Evolutionary conservation across 2,329 filamentous ascomycete species (phyloP), one percentile per base, ranked within the genome.

Genomic region (Colletotrichum salicis): DNA sequence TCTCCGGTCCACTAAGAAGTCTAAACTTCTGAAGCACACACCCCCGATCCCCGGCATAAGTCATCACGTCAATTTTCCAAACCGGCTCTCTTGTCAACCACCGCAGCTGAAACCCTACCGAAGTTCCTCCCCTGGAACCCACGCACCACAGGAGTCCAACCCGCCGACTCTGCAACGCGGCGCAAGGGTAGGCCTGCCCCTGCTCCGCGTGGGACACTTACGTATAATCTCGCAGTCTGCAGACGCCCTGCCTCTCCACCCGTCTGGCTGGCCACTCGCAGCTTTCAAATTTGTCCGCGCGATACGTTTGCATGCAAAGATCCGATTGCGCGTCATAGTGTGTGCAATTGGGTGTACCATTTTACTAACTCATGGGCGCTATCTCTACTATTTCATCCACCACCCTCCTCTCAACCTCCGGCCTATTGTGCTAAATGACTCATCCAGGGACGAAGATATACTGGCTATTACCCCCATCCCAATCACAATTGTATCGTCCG

Each of bases 361-460:
- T 72, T 72, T 58, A 64, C 56, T 57, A 71, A 67, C 65, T 67
- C 37, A 66, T 71, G 61, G 54, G 61, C 67, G 67, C 66, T 70
- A 72, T 64, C 51, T 72, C 70, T 71, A 72, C 70, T 71, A 71
- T 71, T 71, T 71, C 61, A 61, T 58, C 67, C 56, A 27, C 70
- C 51, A 57, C 51, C 67, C 58, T 62, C 45, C 51, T 65, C 54
- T 70, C 70, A 33, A 57, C 54, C 62, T 71, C 41, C 22, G 27
- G 31, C 60, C 33, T 33, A n/a, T 57, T 15, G 51, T 72, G 51
- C 61, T 71, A 71, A 66, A 70, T 72, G 57, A 72, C 70, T 67
- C 62, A 70, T 71, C 67, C 67, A 63, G 57, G 62, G 67, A 65
- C 56, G 62, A 72, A 66, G 70, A 72, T 62, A 68, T 58, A 63